Evolutionary conservation across 495 filamentous ascomycete species (phyloP), one percentile per base, ranked within the genome.

Genomic region (Podospora fimiseda): DNA sequence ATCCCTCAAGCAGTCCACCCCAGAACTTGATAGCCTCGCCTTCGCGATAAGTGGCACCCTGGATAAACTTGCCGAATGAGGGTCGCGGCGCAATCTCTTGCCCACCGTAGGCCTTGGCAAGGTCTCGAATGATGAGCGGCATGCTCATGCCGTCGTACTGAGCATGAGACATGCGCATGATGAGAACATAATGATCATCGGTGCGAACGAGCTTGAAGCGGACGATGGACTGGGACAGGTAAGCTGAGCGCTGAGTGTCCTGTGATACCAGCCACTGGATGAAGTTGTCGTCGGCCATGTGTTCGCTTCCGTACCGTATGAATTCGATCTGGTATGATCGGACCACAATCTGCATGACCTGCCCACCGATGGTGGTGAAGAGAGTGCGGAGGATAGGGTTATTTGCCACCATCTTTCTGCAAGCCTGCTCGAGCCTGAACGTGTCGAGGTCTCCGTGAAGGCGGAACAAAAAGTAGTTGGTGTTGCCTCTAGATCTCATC

Each of bases 1-100:
- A 60, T 2, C 63, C 58, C 11, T 61, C 58, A 15, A 70, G 65
- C 9, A 68, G 46, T 16, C 50, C 45, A 43, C 53, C 55, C 67
- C 67, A 70, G 30, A 68, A 66, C 42, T 64, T 57, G 15, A 39
- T 36, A 1, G 64, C 59, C 9, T 53, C 47, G 11, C 57, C 58
- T 13, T 52, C 40, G 49, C 42, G 15, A 4, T 44, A 27, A 4
- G 24, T 27, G 36, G 30, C 43, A 1, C 43, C 49, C 33, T 52
- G 45, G 15, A 54, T 54, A 22, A 54, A 54, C 21, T 41, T 54
- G 44, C 43, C 38, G 23, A 54, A 54, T 8, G 43, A 39, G 36
- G 52, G 44, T 5, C 37, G 36, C 9, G 42, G 15, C n/a, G 33
- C 37, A 38, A 39, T 43, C 1, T 47, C 44, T 23, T 39, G 36